Evolutionary conservation across 2,329 filamentous ascomycete genomes (phyloP), one percentile per base, ranked within the genome.

Genomic region (Clarireedia hainanense): DNA sequence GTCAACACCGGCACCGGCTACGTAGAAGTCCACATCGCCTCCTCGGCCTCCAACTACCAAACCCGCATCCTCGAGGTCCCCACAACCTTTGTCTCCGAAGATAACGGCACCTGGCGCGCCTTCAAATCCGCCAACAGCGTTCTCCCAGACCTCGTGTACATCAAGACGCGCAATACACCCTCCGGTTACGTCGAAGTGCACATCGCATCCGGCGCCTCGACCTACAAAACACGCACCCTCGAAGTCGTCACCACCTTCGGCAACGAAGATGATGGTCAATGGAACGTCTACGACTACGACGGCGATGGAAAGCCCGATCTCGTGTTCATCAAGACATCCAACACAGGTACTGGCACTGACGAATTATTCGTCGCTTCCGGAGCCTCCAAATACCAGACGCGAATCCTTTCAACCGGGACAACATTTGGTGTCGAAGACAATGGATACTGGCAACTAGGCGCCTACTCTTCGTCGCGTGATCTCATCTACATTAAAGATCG

Each of bases 1-100:
- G 24, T 17, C n/a, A 50, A 50, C 7, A 55, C 52, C 27, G 34
- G n/a, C 14, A 36, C 52, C 14, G 52, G 52, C 34, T 50, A 36
- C 20, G 47, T 50, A n/a, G 52, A 55, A 46, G 39, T 55, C n/a
- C 52, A 55, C 6, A 50, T 55, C 36, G 52, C 52, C 5, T 50
- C 46, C 20, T 20, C 46, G 9, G 30, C 24, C 7, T 55, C 52
- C 17, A 50, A 45, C 27, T 55, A 50, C 26, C 34, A 42, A 14
- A 55, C n/a, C 26, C 36, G 46, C 24, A 55, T 55, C 6, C 46
- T 55, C 12, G 52, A 49, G 15, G 24, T 42, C 12, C 17, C 34
- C 10, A 49, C 52, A 5, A 55, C 52, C 3, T 55, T 55, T 5
- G 10, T 20, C 7, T 6, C 48, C 7, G 52, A 55, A 49, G 46